A percentile compares a stretch with the other conserved stretches of the same genome.
These are phyloP conservation scores for Trichoderma breve DNA, from an alignment of 2,329 filamentous ascomycete species.

Conservation along the genomic window DNA sequence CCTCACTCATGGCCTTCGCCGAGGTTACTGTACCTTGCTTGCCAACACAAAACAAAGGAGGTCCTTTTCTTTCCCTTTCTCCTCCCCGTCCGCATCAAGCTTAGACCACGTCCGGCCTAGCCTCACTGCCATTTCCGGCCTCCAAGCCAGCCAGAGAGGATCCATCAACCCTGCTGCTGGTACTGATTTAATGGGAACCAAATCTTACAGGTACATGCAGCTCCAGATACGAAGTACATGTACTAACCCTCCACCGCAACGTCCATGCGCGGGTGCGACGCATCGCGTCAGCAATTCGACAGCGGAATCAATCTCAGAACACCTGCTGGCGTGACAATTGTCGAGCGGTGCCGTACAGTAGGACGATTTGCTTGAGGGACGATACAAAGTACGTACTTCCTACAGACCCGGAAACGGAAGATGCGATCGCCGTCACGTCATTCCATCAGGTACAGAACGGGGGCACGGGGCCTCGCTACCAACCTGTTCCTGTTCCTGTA, in stretches of 20 bases:
- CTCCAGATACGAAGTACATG: background rate
- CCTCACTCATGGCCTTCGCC: background rate
- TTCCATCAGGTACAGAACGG: background rate
- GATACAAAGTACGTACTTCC: background rate
- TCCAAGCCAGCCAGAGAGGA: constrained; percentile 7
- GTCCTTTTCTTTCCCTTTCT: background rate
- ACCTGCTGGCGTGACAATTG: background rate
- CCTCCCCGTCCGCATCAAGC: background rate
- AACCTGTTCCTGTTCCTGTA: background rate
- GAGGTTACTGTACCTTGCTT: background rate
- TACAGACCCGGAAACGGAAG: background rate
- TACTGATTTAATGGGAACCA: constrained; percentile 10
- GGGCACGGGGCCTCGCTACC: background rate
- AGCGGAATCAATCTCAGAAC: background rate
- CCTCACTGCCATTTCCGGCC: background rate
- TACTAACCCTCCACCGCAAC: background rate
- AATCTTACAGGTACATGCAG: constrained; percentile 9
- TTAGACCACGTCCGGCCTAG: background rate
- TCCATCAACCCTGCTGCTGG: constrained; percentile 11
- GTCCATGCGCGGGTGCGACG: background rate
- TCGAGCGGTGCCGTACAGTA: background rate
- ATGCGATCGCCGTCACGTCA: constrained; percentile 2
- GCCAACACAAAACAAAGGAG: background rate
- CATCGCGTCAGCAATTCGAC: constrained; percentile 2
- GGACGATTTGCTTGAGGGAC: background rate